Conservation (phyloP, 306 rosid genomes). For the Pyrus betulifolia region DNA sequence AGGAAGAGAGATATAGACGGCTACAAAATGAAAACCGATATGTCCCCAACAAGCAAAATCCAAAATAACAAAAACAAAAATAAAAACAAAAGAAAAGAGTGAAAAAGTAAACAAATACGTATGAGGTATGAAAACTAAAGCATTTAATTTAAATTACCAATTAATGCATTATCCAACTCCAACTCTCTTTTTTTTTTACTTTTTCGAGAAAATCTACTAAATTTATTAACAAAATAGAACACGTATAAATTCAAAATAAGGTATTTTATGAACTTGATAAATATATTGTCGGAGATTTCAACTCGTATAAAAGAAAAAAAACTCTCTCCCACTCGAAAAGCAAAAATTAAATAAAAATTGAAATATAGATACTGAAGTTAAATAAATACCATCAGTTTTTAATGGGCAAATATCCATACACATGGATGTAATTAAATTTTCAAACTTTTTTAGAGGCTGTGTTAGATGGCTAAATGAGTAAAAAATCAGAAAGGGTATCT, state of each 20-base stretch:
- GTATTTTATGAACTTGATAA: too few species aligned
- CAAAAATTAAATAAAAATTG: too few species aligned
- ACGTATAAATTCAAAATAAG: too few species aligned
- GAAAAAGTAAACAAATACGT: conserved; percentile 9
- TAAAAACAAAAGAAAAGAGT: conserved; percentile 23
- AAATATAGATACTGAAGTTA: too few species aligned
- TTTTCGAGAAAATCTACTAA: too few species aligned
- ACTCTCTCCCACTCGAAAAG: too few species aligned
- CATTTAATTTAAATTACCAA: neutral
- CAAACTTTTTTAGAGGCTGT: neutral
- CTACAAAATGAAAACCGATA: conserved; percentile 27
- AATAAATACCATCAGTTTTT: neutral
- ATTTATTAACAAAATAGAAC: too few species aligned
- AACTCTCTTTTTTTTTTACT: neutral
- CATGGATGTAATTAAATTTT: neutral
- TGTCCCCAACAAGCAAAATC: conserved; percentile 26
- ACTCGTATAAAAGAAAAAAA: too few species aligned
- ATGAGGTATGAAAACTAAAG: neutral
- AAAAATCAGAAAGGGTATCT: neutral
- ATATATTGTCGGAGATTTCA: too few species aligned
- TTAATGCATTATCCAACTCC: neutral
- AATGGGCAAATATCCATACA: neutral
- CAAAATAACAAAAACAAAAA: conserved; percentile 20
- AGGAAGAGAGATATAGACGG: neutral
- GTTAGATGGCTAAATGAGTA: too few species aligned